These are phyloP conservation scores for Fistulifera solaris DNA, from an alignment of 108 stramenopile species.

Conservation along the genomic window DNA sequence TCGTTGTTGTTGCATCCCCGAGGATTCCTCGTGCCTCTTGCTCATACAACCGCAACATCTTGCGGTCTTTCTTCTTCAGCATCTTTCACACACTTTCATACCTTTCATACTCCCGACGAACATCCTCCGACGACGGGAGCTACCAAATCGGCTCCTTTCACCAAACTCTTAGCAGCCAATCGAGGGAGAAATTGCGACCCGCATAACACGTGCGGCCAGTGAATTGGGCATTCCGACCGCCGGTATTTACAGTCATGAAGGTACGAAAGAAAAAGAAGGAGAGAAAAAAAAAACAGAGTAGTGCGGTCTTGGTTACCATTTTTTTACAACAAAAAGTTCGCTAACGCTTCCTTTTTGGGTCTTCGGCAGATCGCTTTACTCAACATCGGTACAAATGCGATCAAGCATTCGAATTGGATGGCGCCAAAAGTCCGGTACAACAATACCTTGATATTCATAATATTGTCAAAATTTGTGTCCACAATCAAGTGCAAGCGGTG, in stretches of 20 bases:
- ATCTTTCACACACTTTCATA: neutral
- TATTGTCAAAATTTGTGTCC: constrained; percentile 76
- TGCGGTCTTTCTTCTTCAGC: no score
- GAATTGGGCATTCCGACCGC: constrained; percentile 73
- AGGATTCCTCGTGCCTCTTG: no score
- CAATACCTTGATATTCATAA: constrained; percentile 84
- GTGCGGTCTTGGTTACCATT: no score
- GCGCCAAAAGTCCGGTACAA: constrained; percentile 68
- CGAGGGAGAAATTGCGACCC: constrained; percentile 70
- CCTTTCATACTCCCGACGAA: constrained; percentile 6
- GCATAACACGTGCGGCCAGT: constrained; percentile 65
- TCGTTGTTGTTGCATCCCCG: no score
- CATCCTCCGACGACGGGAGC: neutral
- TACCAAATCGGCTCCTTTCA: constrained; percentile 40
- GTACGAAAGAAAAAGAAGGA: constrained; percentile 15
- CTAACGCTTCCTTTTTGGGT: no score
- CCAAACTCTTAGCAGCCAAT: constrained; percentile 80
- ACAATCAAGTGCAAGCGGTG: constrained; percentile 76
- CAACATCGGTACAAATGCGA: constrained; percentile 97
- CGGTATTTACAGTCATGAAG: constrained; percentile 86
- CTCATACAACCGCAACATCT: no score
- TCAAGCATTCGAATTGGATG: constrained; percentile 59
- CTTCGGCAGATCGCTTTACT: constrained; percentile 78
- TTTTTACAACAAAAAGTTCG: no score
- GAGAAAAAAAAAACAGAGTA: neutral